phyloP scores from a whole-genome alignment of 192 early-diverging fungal species.

The Entomortierella parvispora region DNA sequence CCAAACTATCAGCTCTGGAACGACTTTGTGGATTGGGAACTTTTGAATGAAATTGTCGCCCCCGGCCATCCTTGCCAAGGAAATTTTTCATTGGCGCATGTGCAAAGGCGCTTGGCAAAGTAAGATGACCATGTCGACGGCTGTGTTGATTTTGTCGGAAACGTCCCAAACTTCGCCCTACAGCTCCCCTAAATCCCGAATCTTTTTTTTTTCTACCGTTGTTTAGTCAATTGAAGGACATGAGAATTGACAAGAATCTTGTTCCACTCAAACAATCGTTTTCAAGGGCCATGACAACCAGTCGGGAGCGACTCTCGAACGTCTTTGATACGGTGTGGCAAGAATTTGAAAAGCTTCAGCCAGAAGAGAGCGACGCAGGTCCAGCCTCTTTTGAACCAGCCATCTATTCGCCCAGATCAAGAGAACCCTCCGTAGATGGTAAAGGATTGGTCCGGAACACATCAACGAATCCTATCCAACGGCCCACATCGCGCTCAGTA shows the following conservation, averaged over 20 bases:
- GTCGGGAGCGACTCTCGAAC: conserved; percentile 48
- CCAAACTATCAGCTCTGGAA: conserved; percentile 77
- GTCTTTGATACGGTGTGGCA: conserved; percentile 56
- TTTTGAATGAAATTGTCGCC: conserved; percentile 65
- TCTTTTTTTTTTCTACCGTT: neutral
- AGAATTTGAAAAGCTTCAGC: conserved; percentile 50
- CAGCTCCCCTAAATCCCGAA: neutral
- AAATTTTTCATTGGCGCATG: conserved; percentile 57
- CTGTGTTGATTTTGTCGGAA: too few relatives aligned
- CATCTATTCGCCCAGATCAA: conserved; percentile 19
- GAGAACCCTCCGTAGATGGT: neutral
- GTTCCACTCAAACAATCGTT: conserved; percentile 57
- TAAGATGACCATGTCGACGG: too few relatives aligned
- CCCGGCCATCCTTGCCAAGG: conserved; percentile 66
- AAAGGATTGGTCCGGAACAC: conserved; percentile 27
- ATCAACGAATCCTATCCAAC: conserved; percentile 17
- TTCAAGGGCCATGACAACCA: conserved; percentile 60
- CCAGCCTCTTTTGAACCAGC: conserved; percentile 16
- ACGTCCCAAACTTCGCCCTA: too few relatives aligned
- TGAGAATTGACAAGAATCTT: conserved; percentile 59
- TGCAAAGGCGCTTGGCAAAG: conserved; percentile 64
- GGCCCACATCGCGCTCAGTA: conserved; percentile 10
- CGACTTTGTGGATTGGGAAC: conserved; percentile 63
- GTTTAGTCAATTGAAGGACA: conserved; percentile 59
- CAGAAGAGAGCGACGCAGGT: conserved; percentile 16